Base-by-base conservation (phyloP, 805 yeast genomes). In the Saturnispora kantuleensis region DNA sequence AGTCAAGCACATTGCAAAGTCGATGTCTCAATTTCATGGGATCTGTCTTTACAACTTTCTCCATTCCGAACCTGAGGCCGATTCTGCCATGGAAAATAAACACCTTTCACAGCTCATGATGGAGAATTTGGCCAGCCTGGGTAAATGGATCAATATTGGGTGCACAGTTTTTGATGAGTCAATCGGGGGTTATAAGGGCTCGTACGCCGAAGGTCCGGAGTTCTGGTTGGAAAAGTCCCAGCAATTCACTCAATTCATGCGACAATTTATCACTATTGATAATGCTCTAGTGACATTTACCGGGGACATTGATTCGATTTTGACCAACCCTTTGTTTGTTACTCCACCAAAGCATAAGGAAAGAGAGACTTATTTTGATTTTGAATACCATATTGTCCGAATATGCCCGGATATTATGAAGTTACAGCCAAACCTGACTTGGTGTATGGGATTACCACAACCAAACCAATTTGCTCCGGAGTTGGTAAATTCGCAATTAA, bases 71-170 rank as follows among this genome's bases (percentile, higher is more conserved):
- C 38, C 50, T 0, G 52, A 56, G 2, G 50, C 49, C 13, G 56
- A 72, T 1, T 63, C 77, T 1, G 68, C 73, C 66, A 71, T 70
- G 15, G 83, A 77, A 49, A 69, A 73, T 10, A 61, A 75, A 0
- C 55, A 53, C 2, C 52, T 70, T 32, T 64, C 78, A 15, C 62
- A 59, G 35, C 36, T 50, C 0, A 50, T 81, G 39, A 72, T 74
- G 41, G 52, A 55, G 12, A 58, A 71, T 41, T 48, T 71, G 15
- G 44, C 50, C 0, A 34, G 41, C 0, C 35, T 67, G 2, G 58
- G 64, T 0, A 51, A 61, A 30, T 76, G 74, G 64, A 50, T 77
- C 2, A 44, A 78, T 34, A 69, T 66, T 48, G 74, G 75, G 0
- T 48, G 62, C 1, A 60, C 69, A 1, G 57, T 58, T 50, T 62